Base-by-base conservation (phyloP, 768 basidiomycete species). In the Tylopilus sp. region DNA sequence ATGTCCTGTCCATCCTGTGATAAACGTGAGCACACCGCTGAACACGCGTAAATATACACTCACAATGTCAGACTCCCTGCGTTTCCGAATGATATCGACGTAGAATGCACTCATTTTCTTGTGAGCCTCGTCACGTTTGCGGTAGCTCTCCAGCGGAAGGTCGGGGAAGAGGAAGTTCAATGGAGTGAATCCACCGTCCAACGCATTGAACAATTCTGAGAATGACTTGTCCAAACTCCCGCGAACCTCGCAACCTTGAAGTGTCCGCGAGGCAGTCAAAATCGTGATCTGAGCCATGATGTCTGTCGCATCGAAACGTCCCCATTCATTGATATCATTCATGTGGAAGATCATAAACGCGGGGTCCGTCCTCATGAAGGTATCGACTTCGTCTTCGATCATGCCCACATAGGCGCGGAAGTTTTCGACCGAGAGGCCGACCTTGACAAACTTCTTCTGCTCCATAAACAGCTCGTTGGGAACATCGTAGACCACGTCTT, bases 401-500 rank as follows among this genome's bases (percentile, higher is more conserved):
- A 91, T 85, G 44, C 83, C 82, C 18, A 84, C 78, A 46, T 99
- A 98, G 26, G 83, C 77, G 39, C 86, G 82, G 69, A 99, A 83
- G 70, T 95, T 95, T 23, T 98, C 95, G 12, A 82, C 83, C 11
- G 93, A 90, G 20, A 99, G 82, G 21, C 97, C 95, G 55, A 93
- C 85, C 74, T 99, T 99, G 70, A 98, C 87, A 64, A 98, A 98
- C 67, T 88, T 89, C 79, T 99, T 99, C 69, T 99, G 97, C 63
- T 99, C 94, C 95, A 99, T 98, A 70, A 99, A 85, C 40, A 89
- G 73, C 42, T 95, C 90, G 69, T 98, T 98, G 28, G 97, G 95
- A 45, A 91, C 85, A 61, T 98, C 97, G 67, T 98, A 99, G 11
- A 98, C 95, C 41, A 99, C 97, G 42, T 91, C 95, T 64, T 92